Percentiles rank a stretch among this genome's conserved stretches.
Evolutionary conservation across 2,329 filamentous ascomycete genomes (phyloP).

Genomic region (Ceratocystis destructans): DNA sequence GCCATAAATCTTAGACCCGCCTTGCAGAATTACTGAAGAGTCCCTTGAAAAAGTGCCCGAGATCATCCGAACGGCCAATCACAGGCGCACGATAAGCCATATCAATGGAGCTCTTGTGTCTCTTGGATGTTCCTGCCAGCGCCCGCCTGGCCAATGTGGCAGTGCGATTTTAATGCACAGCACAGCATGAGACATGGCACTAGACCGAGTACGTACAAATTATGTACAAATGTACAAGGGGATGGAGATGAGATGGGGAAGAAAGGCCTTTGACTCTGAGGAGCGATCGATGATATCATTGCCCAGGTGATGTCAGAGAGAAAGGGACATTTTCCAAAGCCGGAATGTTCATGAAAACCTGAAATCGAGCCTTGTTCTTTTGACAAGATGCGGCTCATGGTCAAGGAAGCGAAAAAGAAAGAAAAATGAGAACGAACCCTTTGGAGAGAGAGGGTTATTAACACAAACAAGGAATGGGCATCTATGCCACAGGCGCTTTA

Average conservation of each 20-base stretch:
- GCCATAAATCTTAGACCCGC: neutral
- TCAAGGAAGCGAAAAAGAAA: neutral
- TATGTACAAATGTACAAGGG: neutral
- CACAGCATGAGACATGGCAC: neutral
- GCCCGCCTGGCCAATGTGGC: neutral
- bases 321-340: neutral
- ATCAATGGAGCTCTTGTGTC: neutral
- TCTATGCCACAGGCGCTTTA: neutral
- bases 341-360: neutral
- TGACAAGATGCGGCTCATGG: conserved; percentile 3
- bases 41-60: neutral
- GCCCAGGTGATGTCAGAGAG: neutral
- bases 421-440: neutral
- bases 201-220: neutral
- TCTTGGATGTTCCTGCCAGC: conserved; percentile 6
- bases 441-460: neutral
- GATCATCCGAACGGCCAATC: conserved; percentile 11
- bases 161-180: neutral
- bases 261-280: no score
- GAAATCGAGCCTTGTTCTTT: neutral
- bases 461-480: neutral
- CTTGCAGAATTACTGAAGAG: neutral
- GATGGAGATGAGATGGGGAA: no score
- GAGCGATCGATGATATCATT: neutral
- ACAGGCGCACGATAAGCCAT: conserved; percentile 3